phyloP scores from a whole-genome alignment of 345 rosid genomes.

The Eucalyptus caleyi region DNA sequence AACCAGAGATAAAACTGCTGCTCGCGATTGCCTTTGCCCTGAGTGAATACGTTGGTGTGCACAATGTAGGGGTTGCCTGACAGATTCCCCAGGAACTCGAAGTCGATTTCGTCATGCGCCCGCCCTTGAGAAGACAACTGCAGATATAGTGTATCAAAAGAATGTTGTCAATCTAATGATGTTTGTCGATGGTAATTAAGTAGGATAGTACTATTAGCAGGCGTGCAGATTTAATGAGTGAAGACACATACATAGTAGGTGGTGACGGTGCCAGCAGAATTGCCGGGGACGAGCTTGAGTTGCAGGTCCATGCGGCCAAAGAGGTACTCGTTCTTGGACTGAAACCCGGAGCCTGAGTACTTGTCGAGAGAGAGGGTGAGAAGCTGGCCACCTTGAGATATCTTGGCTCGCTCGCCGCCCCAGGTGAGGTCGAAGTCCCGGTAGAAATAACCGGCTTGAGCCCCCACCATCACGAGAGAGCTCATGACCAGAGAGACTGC shows the following conservation, averaged over 20 bases:
- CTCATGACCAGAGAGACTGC: neutral
- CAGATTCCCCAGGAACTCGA: neutral
- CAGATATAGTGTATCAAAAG: neutral
- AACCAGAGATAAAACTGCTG: conserved; percentile 3
- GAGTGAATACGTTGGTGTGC: conserved; percentile 1
- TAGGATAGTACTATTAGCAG: neutral
- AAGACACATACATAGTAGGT: conserved; percentile 29
- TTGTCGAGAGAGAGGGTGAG: conserved; percentile 19
- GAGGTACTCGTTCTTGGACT: conserved; percentile 39
- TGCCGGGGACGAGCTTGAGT: conserved; percentile 38
- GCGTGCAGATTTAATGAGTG: neutral
- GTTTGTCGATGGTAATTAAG: neutral
- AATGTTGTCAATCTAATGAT: neutral
- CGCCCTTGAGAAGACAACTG: neutral
- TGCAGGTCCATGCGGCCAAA: conserved; percentile 41
- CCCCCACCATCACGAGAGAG: neutral
- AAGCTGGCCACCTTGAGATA: conserved; percentile 25
- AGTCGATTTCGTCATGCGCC: neutral
- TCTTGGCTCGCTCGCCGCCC: conserved; percentile 29
- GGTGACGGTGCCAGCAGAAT: conserved; percentile 56
- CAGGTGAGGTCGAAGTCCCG: neutral
- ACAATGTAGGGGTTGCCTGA: neutral
- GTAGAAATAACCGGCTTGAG: neutral
- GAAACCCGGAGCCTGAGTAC: conserved; percentile 41
- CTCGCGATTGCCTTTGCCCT: neutral